phyloP scores from a whole-genome alignment of 352 stramenopile genomes.

The Phytophthora tubulina region DNA sequence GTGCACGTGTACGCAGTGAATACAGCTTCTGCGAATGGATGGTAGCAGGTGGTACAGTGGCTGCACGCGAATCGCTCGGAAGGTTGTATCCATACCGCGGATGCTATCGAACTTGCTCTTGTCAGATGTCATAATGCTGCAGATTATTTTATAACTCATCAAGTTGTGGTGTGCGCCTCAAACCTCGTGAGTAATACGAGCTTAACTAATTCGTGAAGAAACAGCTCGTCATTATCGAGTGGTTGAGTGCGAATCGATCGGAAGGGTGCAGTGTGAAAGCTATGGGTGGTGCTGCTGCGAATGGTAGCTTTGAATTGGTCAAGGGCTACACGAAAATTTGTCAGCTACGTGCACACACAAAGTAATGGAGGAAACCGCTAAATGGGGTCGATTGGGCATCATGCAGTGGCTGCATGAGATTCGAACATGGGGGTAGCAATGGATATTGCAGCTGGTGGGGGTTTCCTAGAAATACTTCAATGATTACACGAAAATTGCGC shows the following conservation, averaged over 20 bases:
- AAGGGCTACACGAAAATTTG: no score
- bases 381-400: no score
- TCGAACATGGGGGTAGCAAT: no score
- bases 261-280: no score
- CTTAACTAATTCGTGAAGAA: neutral
- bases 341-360: no score
- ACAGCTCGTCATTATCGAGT: neutral
- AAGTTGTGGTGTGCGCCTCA: neutral
- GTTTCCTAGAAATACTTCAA: no score
- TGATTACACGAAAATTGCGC: no score
- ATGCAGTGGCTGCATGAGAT: no score
- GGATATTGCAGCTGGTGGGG: no score
- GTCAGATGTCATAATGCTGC: neutral
- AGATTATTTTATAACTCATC: neutral
- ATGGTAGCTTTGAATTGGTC: no score
- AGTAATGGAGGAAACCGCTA: no score
- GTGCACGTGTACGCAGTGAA: neutral
- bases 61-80: slow-evolving; percentile 13
- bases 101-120: neutral
- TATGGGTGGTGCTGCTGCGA: no score
- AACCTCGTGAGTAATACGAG: neutral
- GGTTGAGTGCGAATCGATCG: neutral
- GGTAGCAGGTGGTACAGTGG: slow-evolving; percentile 1
- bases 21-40: neutral
- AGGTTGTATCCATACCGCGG: neutral